Evolutionary conservation across 2,329 filamentous ascomycete genomes (phyloP), one percentile per base, ranked within the genome.

Genomic region (Huntiella abstrusa): DNA sequence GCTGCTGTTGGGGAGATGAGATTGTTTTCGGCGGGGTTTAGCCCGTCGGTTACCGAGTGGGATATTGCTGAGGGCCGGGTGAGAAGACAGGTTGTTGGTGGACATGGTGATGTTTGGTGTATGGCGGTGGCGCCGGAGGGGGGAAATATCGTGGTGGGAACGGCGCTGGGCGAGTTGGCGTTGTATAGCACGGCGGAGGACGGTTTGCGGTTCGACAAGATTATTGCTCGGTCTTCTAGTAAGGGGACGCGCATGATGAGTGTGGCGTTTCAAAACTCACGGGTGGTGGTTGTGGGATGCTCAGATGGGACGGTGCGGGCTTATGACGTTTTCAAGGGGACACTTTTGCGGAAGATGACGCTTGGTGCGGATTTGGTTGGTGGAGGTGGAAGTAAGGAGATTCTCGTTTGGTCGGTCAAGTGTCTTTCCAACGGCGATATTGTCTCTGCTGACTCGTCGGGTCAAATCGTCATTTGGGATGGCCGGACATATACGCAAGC

Each of bases 41-140:
- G 87, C 15, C 84, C 82, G 45, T 82, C 80, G 17, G 77, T 98
- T 41, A 95, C 87, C 0, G 91, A 98, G 62, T 98, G 91, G 91
- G 82, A 96, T 64, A 67, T 98, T 17, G 75, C 77, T 53, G 81
- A 77, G 52, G 85, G 83, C 11, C 70, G 75, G 47, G 83, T 86
- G 8, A 73, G 80, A 62, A 75, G 81, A 49, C 82, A 92, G 60
- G 85, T 84, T 13, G 86, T 83, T 55, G 91, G 88, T 40, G 92
- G 92, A 61, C 85, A 93, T 61, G 87, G 86, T 53, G 87, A 95
- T 57, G 88, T 96, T 51, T 98, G 91, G 91, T 96, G 88, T 63
- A 73, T 98, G 55, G 84, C 83, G 49, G 47, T 46, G 16, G 33
- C 45, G 8, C 43, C 45, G 35, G 48, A 43, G 33, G 34, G 52